phyloP scores from a whole-genome alignment of 2,329 filamentous ascomycete genomes.

The Phialemoniopsis sp. region DNA sequence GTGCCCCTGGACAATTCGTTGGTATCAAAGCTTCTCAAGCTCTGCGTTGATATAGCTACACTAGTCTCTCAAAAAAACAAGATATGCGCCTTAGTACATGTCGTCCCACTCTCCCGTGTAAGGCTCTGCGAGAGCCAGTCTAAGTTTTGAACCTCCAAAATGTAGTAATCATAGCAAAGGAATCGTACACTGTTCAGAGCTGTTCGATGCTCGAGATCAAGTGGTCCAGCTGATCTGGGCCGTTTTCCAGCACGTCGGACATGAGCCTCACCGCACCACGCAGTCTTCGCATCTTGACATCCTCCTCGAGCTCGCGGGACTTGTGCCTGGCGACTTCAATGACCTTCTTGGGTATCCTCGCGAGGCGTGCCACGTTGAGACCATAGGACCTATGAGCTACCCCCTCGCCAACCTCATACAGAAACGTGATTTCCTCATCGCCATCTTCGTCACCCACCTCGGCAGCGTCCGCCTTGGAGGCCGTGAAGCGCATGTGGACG shows the following conservation, averaged over 20 bases:
- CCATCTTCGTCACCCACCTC: slow-evolving; percentile 39
- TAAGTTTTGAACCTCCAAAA: too few relatives aligned
- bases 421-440: slow-evolving; percentile 82
- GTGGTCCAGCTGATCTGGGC: slow-evolving; percentile 42
- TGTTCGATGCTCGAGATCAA: slow-evolving; percentile 55
- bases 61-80: too few relatives aligned
- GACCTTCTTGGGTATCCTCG: slow-evolving; percentile 72
- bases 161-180: too few relatives aligned
- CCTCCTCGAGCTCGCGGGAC: slow-evolving; percentile 74
- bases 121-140: too few relatives aligned
- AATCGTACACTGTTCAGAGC: slow-evolving; percentile 30
- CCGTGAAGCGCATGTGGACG: slow-evolving; percentile 88
- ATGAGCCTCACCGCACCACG: slow-evolving; percentile 40
- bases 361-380: slow-evolving; percentile 84
- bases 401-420: slow-evolving; percentile 89
- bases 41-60: too few relatives aligned
- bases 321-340: slow-evolving; percentile 77
- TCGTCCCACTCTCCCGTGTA: too few relatives aligned
- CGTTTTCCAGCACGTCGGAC: slow-evolving; percentile 29
- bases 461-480: slow-evolving; percentile 20
- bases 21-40: too few relatives aligned
- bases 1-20: too few relatives aligned
- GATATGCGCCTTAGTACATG: too few relatives aligned
- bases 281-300: slow-evolving; percentile 61
- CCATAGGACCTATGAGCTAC: slow-evolving; percentile 94